A percentile compares a stretch with the other conserved stretches of the same genome.
Evolutionary conservation across 176 grass and related monocot species (phyloP).

Genomic region (Aegilops speltoides): DNA sequence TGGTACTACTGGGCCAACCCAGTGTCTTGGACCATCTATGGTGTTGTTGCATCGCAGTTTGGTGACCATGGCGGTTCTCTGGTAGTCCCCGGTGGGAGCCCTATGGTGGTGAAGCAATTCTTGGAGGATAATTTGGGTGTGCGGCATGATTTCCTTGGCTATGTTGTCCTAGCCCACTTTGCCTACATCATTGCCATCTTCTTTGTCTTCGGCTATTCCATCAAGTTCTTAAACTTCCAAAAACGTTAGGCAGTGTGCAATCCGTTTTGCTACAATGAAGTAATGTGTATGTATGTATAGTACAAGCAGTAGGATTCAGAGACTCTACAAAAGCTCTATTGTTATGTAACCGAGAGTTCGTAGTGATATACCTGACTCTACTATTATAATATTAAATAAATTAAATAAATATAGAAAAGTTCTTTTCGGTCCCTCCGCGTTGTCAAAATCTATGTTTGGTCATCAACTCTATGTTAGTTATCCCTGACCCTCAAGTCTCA

Average conservation of each 20-base stretch:
- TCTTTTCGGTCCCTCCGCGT: not conserved
- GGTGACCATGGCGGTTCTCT: conserved; percentile 30
- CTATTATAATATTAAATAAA: not conserved
- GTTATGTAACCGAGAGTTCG: not conserved
- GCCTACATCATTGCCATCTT: conserved; percentile 63
- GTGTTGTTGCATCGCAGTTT: conserved; percentile 63
- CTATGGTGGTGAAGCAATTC: conserved; percentile 39
- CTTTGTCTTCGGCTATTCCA: conserved; percentile 69
- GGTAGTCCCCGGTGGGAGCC: conserved; percentile 35
- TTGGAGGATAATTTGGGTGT: conserved; percentile 51
- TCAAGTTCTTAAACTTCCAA: conserved; percentile 81
- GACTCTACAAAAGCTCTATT: not conserved
- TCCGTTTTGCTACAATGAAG: not conserved
- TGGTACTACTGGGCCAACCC: conserved; percentile 94
- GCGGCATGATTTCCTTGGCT: conserved; percentile 62
- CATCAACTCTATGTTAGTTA: not conserved
- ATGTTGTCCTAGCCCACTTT: conserved; percentile 52
- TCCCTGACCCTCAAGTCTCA: not conserved
- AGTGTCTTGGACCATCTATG: conserved; percentile 82
- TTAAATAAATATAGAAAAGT: not conserved
- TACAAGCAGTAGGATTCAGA: not conserved
- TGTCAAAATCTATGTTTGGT: not conserved
- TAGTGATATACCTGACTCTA: not conserved
- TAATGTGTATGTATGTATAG: not conserved
- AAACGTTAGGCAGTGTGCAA: conserved; percentile 45